Percentiles rank a stretch among this genome's conserved stretches.
phyloP scores from a whole-genome alignment of 768 basidiomycete genomes.

The Auriscalpium orientale region DNA sequence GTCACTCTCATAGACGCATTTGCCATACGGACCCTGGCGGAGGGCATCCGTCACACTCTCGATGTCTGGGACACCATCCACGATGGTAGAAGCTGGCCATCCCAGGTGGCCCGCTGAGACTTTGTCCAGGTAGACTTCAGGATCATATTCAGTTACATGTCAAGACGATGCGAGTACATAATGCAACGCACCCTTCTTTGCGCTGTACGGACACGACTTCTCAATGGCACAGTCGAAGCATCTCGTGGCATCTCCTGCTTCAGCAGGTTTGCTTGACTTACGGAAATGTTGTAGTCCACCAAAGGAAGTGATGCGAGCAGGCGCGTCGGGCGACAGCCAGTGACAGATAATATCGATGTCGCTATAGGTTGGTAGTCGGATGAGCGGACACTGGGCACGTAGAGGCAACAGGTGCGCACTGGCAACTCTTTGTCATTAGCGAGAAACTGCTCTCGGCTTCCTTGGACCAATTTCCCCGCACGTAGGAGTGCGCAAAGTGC shows the following conservation, averaged over 20 bases:
- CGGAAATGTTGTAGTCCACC: conserved; percentile 82
- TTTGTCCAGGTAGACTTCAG: conserved; percentile 74
- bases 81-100: conserved; percentile 65
- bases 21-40: conserved; percentile 64
- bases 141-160: conserved; percentile 3
- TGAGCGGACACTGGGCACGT: background rate
- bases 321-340: conserved; percentile 61
- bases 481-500: conserved; percentile 88
- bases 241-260: conserved; percentile 58
- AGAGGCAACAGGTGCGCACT: conserved; percentile 39
- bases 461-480: conserved; percentile 73
- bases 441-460: conserved; percentile 70
- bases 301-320: conserved; percentile 73
- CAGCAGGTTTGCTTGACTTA: conserved; percentile 58
- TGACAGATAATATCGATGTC: conserved; percentile 81
- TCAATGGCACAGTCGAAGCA: conserved; percentile 74
- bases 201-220: conserved; percentile 74
- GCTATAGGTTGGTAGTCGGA: conserved; percentile 38
- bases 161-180: background rate
- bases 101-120: conserved; percentile 41
- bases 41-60: conserved; percentile 76
- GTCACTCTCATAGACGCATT: conserved; percentile 75
- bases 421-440: conserved; percentile 86
- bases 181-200: conserved; percentile 60
- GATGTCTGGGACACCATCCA: conserved; percentile 80